Conservation (phyloP, 1,284 basidiomycete species). For the Cryptococcus sp. region DNA sequence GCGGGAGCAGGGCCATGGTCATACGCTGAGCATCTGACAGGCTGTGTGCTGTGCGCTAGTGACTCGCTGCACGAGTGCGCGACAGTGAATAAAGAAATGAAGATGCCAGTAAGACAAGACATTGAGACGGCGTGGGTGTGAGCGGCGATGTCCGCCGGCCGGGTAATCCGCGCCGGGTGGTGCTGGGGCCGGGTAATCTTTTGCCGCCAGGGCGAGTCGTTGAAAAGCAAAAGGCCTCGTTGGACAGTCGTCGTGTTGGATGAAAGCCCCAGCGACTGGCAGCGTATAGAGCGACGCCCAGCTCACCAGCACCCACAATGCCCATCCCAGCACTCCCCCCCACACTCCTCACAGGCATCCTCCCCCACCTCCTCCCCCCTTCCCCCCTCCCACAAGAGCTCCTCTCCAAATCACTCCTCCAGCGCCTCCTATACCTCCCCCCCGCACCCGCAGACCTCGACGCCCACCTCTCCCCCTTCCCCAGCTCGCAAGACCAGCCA, state of each 20-base stretch:
- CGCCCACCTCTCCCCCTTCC: slow-evolving; percentile 38
- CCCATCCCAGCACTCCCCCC: slow-evolving; percentile 23
- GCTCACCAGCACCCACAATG: background rate
- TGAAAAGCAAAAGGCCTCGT: too few relatives aligned
- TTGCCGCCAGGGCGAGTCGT: background rate
- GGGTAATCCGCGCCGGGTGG: too few relatives aligned
- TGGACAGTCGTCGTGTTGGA: too few relatives aligned
- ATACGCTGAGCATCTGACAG: background rate
- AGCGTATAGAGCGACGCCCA: background rate
- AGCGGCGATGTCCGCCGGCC: too few relatives aligned
- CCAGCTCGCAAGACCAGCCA: slow-evolving; percentile 11
- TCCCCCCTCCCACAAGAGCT: slow-evolving; percentile 31
- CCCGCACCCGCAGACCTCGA: slow-evolving; percentile 35
- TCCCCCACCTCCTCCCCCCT: slow-evolving; percentile 44
- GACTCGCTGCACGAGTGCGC: too few relatives aligned
- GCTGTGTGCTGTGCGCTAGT: slow-evolving; percentile 5
- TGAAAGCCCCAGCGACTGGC: background rate
- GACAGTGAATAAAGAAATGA: too few relatives aligned
- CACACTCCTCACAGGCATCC: slow-evolving; percentile 29
- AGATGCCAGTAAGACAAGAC: too few relatives aligned
- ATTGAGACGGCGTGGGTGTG: background rate
- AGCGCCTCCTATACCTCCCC: slow-evolving; percentile 43
- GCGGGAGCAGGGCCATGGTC: background rate
- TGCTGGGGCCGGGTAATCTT: too few relatives aligned
- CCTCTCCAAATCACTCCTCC: slow-evolving; percentile 33